Evolutionary conservation across 495 filamentous ascomycete species (phyloP).

Genomic region (Mytilinidion resinicola): DNA sequence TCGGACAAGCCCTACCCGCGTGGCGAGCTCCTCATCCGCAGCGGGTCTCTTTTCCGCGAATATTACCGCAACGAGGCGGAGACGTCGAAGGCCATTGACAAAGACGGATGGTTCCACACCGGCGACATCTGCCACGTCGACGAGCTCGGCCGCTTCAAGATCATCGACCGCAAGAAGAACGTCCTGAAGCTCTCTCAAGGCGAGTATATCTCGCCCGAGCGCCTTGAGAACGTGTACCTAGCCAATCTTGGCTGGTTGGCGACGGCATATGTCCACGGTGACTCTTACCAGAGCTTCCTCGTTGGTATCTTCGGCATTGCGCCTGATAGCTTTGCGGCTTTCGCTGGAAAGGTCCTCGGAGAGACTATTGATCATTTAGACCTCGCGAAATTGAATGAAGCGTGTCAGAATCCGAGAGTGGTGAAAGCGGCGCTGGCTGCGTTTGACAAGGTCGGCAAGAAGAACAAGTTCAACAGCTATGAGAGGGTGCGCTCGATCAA

Average conservation of each 20-base stretch:
- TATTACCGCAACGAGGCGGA: slow-evolving; percentile 87
- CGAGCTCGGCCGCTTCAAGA: slow-evolving; percentile 75
- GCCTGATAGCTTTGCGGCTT: slow-evolving; percentile 72
- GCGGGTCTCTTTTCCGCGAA: slow-evolving; percentile 67
- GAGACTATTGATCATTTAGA: slow-evolving; percentile 57
- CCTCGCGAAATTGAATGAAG: slow-evolving; percentile 57
- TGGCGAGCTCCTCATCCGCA: slow-evolving; percentile 82
- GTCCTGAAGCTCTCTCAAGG: slow-evolving; percentile 96
- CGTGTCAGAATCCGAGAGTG: slow-evolving; percentile 60
- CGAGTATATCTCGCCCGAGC: slow-evolving; percentile 96
- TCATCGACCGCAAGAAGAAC: slow-evolving; percentile 97
- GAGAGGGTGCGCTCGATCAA: slow-evolving; percentile 73
- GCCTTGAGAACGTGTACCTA: slow-evolving; percentile 89
- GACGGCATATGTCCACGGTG: slow-evolving; percentile 86
- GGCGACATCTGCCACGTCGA: slow-evolving; percentile 86
- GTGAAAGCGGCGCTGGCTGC: slow-evolving; percentile 69
- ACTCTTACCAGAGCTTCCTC: slow-evolving; percentile 73
- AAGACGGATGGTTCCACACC: slow-evolving; percentile 95
- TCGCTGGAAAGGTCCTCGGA: slow-evolving; percentile 67
- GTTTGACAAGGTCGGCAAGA: slow-evolving; percentile 72
- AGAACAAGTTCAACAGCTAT: slow-evolving; percentile 81
- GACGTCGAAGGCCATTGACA: slow-evolving; percentile 71
- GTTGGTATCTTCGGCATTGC: slow-evolving; percentile 85
- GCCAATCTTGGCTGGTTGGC: slow-evolving; percentile 69
- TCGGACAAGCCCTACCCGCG: slow-evolving; percentile 91